Percentiles rank a stretch among this genome's conserved stretches.
These are phyloP conservation scores for Luffa aegyptiaca DNA, from an alignment of 306 rosid genomes.

Conservation along the genomic window DNA sequence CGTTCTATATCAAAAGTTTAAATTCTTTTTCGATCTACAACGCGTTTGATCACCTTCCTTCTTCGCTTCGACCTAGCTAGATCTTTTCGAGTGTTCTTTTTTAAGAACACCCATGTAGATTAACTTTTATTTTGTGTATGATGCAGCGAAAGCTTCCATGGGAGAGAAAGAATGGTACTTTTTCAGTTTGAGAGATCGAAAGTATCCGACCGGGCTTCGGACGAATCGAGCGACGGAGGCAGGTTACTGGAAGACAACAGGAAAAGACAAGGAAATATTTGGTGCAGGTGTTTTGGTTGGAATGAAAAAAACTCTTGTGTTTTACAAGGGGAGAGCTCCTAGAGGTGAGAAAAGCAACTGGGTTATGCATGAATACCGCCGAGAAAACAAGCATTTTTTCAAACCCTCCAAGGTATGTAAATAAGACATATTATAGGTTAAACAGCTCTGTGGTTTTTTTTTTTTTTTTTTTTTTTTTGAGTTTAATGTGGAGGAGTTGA, in stretches of 20 bases:
- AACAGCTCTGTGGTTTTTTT: no score
- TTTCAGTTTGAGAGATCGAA: constrained; percentile 67
- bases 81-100: background rate
- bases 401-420: constrained; percentile 47
- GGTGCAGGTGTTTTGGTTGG: constrained; percentile 43
- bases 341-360: constrained; percentile 86
- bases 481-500: no score
- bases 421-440: background rate
- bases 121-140: background rate
- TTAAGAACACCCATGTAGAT: no score
- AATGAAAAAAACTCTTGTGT: constrained; percentile 94
- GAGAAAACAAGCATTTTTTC: constrained; percentile 40
- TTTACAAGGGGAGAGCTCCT: constrained; percentile 92
- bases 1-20: no score
- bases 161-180: constrained; percentile 94
- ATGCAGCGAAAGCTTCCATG: constrained; percentile 71
- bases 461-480: no score
- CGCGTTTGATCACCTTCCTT: no score
- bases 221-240: constrained; percentile 89
- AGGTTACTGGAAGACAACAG: constrained; percentile 94
- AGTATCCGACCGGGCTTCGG: constrained; percentile 83
- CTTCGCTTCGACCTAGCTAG: no score
- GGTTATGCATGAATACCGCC: constrained; percentile 95
- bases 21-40: no score
- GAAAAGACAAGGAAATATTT: constrained; percentile 79